Evolutionary conservation across 2,329 filamentous ascomycete genomes (phyloP).

Genomic region (Aspergillus felis): DNA sequence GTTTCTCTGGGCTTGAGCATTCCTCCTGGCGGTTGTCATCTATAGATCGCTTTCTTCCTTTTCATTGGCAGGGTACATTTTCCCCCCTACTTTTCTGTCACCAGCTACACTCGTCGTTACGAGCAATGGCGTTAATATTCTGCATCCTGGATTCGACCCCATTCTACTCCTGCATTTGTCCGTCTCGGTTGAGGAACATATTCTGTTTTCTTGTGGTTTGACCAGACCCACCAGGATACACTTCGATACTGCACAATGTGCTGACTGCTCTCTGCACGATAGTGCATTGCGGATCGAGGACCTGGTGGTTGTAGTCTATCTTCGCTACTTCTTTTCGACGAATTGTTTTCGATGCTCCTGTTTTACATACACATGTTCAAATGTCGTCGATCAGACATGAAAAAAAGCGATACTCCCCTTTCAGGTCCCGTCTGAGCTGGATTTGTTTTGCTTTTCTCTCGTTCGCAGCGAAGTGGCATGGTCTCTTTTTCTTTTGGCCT

Average conservation of each 20-base stretch:
- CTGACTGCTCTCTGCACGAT: background rate
- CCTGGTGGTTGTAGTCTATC: background rate
- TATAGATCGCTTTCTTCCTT: constrained; percentile 35
- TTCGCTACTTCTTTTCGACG: background rate
- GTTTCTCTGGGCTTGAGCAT: constrained; percentile 29
- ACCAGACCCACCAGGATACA: constrained; percentile 6
- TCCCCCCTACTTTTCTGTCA: constrained; percentile 2
- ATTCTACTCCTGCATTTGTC: constrained; percentile 21
- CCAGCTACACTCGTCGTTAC: constrained; percentile 3
- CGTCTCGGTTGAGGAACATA: constrained; percentile 20
- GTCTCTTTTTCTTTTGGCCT: background rate
- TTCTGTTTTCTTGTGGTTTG: constrained; percentile 13
- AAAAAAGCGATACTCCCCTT: background rate
- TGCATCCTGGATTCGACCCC: constrained; percentile 17
- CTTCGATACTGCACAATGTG: background rate
- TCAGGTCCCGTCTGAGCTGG: background rate
- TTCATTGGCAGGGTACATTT: constrained; percentile 30
- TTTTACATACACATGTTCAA: background rate
- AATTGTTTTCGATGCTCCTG: background rate
- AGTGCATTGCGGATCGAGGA: background rate
- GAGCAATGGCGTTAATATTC: constrained; percentile 27
- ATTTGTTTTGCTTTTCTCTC: background rate
- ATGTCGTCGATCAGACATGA: background rate
- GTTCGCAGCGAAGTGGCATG: background rate
- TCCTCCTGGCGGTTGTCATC: constrained; percentile 34